Base-by-base conservation (phyloP, 768 basidiomycete species). In the Terana coerulea region DNA sequence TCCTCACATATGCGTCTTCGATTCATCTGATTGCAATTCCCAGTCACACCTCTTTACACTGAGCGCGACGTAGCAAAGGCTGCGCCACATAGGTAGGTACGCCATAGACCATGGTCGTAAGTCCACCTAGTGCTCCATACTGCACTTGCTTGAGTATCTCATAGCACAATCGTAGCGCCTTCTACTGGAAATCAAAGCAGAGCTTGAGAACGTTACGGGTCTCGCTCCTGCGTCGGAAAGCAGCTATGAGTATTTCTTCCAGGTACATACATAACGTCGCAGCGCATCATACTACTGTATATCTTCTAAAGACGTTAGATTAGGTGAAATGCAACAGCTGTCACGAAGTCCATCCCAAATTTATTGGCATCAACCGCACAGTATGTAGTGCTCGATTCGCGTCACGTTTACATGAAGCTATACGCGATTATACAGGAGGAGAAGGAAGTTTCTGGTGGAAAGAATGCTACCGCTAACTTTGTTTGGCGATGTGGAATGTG, bases 251-350 rank as follows among this genome's bases (percentile, higher is more conserved):
- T 93, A 80, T 65, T 85, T 86, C 73, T 92, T 93, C 72, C 66
- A 85, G 73, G 89, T 88, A 44, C 40, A 51, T 33, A n/a, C 28
- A 17, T n/a, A 21, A 49, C 25, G 25, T 25, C 28, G 30, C 40
- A n/a, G 12, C 28, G 48, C 39, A 17, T 43, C 28, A 36, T 51
- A 29, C 15, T 51, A 52, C 52, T n/a, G 29, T 17, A 19, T 41
- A 41, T 45, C 45, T 31, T 26, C 43, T 14, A 51, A 5, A 47
- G 29, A 33, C 12, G 17, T 31, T 33, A 2, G 4, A 19, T 33
- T 53, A 83, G 88, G 88, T 93, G 10, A 78, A 81, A 69, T 93
- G 91, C 67, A 89, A 74, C 28, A 86, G 80, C 62, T 93, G 91
- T 63, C 75, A 88, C 49, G 89, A 91, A 68, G 67, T 68, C 3